Evolutionary conservation across 2,329 filamentous ascomycete species (phyloP).

Genomic region (Pyrenophora seminiperda): DNA sequence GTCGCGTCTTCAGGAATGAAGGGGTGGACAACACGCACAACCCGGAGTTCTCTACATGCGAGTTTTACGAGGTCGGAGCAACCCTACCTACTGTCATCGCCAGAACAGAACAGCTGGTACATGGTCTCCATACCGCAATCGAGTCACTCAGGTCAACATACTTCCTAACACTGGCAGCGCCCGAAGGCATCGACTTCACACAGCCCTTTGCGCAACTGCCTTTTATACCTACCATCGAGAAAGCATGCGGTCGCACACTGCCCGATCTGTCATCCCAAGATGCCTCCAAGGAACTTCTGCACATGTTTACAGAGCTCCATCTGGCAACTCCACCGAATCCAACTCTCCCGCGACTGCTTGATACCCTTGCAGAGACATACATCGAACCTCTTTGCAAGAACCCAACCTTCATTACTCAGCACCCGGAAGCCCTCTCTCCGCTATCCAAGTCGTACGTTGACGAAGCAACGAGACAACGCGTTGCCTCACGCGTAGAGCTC

Average conservation of each 20-base stretch:
- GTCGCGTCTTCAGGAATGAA: conserved; percentile 91
- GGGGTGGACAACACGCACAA: conserved; percentile 77
- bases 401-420: conserved; percentile 86
- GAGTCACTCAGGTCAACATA: conserved; percentile 53
- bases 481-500: conserved; percentile 83
- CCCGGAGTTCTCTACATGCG: conserved; percentile 95
- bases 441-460: conserved; percentile 85
- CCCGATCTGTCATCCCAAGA: conserved; percentile 58
- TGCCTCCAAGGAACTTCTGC: conserved; percentile 64
- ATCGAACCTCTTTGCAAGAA: conserved; percentile 75
- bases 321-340: conserved; percentile 58
- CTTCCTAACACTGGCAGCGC: conserved; percentile 41
- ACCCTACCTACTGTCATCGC: conserved; percentile 75
- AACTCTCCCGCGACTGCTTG: conserved; percentile 74
- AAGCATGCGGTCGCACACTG: conserved; percentile 66
- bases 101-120: conserved; percentile 74
- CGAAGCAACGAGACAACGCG: conserved; percentile 66
- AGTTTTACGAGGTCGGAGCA: conserved; percentile 90
- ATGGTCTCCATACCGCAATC: conserved; percentile 35
- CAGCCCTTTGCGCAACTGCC: conserved; percentile 68
- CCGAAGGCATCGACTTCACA: conserved; percentile 62
- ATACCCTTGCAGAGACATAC: conserved; percentile 75
- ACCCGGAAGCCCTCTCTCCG: conserved; percentile 88
- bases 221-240: conserved; percentile 81
- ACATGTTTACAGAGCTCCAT: conserved; percentile 58